Conservation (phyloP, 1,139 yeast genomes). For the Casaregolazyma lundiana region DNA sequence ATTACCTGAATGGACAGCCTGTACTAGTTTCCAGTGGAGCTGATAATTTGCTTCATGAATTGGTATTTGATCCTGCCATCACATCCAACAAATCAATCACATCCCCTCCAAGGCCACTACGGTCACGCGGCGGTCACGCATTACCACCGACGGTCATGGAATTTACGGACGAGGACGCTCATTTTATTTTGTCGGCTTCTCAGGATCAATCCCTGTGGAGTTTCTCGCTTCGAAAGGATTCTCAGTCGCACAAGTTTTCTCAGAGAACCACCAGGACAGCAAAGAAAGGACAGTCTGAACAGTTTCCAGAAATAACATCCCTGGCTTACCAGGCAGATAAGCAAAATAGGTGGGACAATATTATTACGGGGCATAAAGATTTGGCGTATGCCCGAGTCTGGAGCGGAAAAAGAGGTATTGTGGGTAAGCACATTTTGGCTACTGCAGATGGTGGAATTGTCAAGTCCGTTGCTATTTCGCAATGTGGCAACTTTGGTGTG, state of each 20-base stretch:
- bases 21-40: conserved; percentile 88
- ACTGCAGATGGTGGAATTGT: conserved; percentile 80
- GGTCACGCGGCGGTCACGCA: conserved; percentile 96
- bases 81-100: conserved; percentile 56
- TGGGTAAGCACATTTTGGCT: conserved; percentile 65
- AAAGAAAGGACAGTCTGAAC: conserved; percentile 42
- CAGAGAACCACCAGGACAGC: conserved; percentile 44
- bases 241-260: conserved; percentile 91
- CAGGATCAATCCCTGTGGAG: conserved; percentile 85
- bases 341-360: conserved; percentile 92
- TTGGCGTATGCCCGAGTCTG: conserved; percentile 86
- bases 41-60: conserved; percentile 85
- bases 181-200: conserved; percentile 81
- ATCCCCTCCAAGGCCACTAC: conserved; percentile 84
- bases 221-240: conserved; percentile 89
- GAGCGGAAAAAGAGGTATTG: conserved; percentile 77
- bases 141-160: conserved; percentile 77
- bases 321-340: conserved; percentile 74
- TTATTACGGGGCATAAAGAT: conserved; percentile 86
- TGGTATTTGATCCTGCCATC: conserved; percentile 86
- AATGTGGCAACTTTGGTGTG: conserved; percentile 92
- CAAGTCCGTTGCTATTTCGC: conserved; percentile 75
- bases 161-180: conserved; percentile 79
- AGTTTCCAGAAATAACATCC: conserved; percentile 70
- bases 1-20: conserved; percentile 88